Conservation (phyloP, 2,329 filamentous ascomycete genomes). For the Clarireedia paspali region DNA sequence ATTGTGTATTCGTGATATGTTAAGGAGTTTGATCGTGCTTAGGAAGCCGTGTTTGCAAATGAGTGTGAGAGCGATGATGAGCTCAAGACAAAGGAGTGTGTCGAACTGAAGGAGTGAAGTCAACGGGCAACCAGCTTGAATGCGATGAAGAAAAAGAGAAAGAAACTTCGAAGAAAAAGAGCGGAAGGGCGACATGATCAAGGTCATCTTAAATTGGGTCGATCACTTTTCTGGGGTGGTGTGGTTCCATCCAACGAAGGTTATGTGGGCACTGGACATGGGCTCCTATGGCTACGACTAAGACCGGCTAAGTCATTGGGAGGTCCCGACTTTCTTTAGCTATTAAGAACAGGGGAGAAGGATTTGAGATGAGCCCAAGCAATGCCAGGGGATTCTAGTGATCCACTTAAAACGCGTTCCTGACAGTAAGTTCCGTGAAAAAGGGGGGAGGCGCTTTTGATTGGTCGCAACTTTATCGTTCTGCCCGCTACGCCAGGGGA, state of each 20-base stretch:
- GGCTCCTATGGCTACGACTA: slow-evolving; percentile 1
- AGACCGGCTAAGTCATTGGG: slow-evolving; percentile 3
- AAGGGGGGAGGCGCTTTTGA: slow-evolving; percentile 7
- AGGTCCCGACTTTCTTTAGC: slow-evolving; percentile 5
- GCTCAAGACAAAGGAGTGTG: slow-evolving; percentile 25
- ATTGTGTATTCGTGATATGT: slow-evolving; percentile 4
- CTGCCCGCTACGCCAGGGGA: slow-evolving; percentile 14
- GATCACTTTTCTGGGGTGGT: slow-evolving; percentile 1
- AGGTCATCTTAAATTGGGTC: slow-evolving; percentile 8
- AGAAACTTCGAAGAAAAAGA: slow-evolving; percentile 5
- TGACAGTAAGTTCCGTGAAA: slow-evolving; percentile 9
- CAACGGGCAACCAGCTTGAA: slow-evolving; percentile 20
- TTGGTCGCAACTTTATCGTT: slow-evolving; percentile 5
- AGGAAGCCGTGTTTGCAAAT: slow-evolving; percentile 19
- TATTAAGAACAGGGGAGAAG: slow-evolving; percentile 15
- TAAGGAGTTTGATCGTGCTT: slow-evolving; percentile 11
- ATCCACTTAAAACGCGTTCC: slow-evolving; percentile 22
- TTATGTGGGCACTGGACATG: neutral
- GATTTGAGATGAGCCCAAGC: slow-evolving; percentile 24
- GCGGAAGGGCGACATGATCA: slow-evolving; percentile 4
- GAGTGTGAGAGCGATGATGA: slow-evolving; percentile 27
- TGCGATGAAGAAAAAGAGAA: slow-evolving; percentile 14
- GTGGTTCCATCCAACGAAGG: slow-evolving; percentile 1
- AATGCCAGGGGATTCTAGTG: slow-evolving; percentile 4
- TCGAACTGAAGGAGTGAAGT: slow-evolving; percentile 21